Evolutionary conservation across 2,329 filamentous ascomycete genomes (phyloP).

Genomic region (Drechslerella stenobrocha): DNA sequence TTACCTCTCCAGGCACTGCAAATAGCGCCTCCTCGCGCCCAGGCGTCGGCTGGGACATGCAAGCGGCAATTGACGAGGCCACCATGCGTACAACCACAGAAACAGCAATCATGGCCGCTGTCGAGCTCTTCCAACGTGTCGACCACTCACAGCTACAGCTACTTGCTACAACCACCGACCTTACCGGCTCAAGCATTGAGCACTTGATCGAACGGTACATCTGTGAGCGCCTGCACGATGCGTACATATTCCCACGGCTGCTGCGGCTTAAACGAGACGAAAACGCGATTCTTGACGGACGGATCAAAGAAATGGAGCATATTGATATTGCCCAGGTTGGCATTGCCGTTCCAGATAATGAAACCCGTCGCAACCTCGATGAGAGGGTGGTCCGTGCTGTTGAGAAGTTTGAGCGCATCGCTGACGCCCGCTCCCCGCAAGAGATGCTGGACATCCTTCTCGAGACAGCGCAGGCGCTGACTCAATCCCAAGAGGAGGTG

Average conservation of each 20-base stretch:
- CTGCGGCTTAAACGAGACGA: slow-evolving; percentile 76
- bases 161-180: slow-evolving; percentile 85
- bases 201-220: slow-evolving; percentile 93
- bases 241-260: slow-evolving; percentile 78
- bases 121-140: slow-evolving; percentile 92
- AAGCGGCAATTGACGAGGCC: slow-evolving; percentile 68
- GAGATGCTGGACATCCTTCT: slow-evolving; percentile 84
- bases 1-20: slow-evolving; percentile 64
- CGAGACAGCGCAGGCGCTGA: slow-evolving; percentile 80
- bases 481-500: slow-evolving; percentile 61
- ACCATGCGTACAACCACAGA: slow-evolving; percentile 86
- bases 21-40: slow-evolving; percentile 56
- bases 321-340: slow-evolving; percentile 95
- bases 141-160: slow-evolving; percentile 94
- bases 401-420: slow-evolving; percentile 85
- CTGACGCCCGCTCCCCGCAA: slow-evolving; percentile 74
- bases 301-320: slow-evolving; percentile 88
- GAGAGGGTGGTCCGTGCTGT: slow-evolving; percentile 76
- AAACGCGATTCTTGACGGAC: slow-evolving; percentile 82
- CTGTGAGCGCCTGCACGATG: slow-evolving; percentile 85
- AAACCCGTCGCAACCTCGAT: slow-evolving; percentile 79
- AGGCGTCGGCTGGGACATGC: slow-evolving; percentile 26
- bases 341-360: slow-evolving; percentile 73
- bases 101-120: slow-evolving; percentile 86
- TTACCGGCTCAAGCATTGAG: slow-evolving; percentile 90